phyloP scores from a whole-genome alignment of 108 stramenopile species.

The Cyclostephanos invisitatus region DNA sequence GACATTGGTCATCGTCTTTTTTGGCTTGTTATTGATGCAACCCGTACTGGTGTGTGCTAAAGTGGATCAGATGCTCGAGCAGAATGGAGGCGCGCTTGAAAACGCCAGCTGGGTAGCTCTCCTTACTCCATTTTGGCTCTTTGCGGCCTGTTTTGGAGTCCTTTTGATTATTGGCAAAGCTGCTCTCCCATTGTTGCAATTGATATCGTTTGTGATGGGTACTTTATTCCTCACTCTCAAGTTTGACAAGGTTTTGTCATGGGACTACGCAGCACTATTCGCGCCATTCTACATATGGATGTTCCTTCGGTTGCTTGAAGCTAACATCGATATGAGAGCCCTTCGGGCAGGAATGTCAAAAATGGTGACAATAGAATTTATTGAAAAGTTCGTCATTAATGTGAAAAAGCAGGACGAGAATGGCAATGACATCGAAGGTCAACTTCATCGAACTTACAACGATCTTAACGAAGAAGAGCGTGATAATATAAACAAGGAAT shows the following conservation, averaged over 20 bases:
- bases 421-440: conserved; percentile 44
- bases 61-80: conserved; percentile 65
- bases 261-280: conserved; percentile 39
- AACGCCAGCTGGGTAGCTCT: conserved; percentile 60
- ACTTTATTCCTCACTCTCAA: conserved; percentile 49
- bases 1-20: conserved; percentile 40
- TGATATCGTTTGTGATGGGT: conserved; percentile 50
- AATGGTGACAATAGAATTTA: conserved; percentile 68
- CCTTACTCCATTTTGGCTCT: conserved; percentile 67
- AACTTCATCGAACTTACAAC: conserved; percentile 51
- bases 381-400: conserved; percentile 61
- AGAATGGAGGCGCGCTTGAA: conserved; percentile 53
- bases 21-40: conserved; percentile 61
- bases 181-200: conserved; percentile 40
- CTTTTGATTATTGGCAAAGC: conserved; percentile 43
- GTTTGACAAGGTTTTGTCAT: conserved; percentile 39
- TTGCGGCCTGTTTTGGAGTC: conserved; percentile 43
- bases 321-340: conserved; percentile 30
- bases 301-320: conserved; percentile 41
- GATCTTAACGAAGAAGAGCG: conserved; percentile 68
- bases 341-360: conserved; percentile 42
- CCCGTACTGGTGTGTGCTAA: conserved; percentile 80
- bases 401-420: conserved; percentile 49
- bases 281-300: conserved; percentile 49
- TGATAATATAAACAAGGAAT: conserved; percentile 53